Evolutionary conservation across 2,329 filamentous ascomycete species (phyloP).

Genomic region (Colletotrichum ledebouriae): DNA sequence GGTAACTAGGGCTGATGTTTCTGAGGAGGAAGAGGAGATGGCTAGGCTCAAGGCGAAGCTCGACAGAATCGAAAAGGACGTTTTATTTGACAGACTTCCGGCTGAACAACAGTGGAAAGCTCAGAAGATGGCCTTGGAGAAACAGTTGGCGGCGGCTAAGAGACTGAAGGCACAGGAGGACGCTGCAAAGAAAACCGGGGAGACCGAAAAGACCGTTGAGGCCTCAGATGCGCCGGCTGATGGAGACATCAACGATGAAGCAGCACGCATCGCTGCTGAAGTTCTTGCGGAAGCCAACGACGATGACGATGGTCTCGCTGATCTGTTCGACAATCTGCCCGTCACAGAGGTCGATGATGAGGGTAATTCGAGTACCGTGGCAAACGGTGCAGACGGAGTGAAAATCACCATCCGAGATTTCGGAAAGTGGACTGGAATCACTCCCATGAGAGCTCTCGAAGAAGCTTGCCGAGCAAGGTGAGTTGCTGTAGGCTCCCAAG

Average conservation of each 20-base stretch:
- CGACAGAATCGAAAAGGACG: slow-evolving; percentile 80
- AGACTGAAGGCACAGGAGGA: slow-evolving; percentile 55
- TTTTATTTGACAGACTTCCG: slow-evolving; percentile 77
- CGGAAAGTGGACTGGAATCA: slow-evolving; percentile 83
- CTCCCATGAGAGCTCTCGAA: slow-evolving; percentile 81
- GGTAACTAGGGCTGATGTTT: slow-evolving; percentile 50
- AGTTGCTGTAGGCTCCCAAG: slow-evolving; percentile 40
- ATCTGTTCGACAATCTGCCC: slow-evolving; percentile 72
- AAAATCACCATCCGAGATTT: slow-evolving; percentile 82
- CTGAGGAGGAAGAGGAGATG: slow-evolving; percentile 66
- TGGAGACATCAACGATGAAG: slow-evolving; percentile 68
- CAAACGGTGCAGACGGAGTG: slow-evolving; percentile 65
- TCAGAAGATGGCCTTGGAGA: slow-evolving; percentile 71
- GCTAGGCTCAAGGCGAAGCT: slow-evolving; percentile 81
- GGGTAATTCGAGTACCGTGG: slow-evolving; percentile 69
- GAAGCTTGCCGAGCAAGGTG: slow-evolving; percentile 88
- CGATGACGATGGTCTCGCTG: slow-evolving; percentile 65
- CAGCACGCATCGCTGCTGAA: slow-evolving; percentile 70
- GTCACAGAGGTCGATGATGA: slow-evolving; percentile 71
- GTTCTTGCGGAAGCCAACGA: slow-evolving; percentile 70
- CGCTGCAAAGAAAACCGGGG: slow-evolving; percentile 44
- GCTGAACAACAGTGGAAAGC: slow-evolving; percentile 77
- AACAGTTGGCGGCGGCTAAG: slow-evolving; percentile 67
- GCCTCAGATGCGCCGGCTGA: slow-evolving; percentile 49
- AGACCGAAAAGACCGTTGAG: slow-evolving; percentile 29